Percentiles rank a stretch among this genome's conserved stretches.
phyloP scores from a whole-genome alignment of 345 rosid genomes.

The Iberis pinnata region DNA sequence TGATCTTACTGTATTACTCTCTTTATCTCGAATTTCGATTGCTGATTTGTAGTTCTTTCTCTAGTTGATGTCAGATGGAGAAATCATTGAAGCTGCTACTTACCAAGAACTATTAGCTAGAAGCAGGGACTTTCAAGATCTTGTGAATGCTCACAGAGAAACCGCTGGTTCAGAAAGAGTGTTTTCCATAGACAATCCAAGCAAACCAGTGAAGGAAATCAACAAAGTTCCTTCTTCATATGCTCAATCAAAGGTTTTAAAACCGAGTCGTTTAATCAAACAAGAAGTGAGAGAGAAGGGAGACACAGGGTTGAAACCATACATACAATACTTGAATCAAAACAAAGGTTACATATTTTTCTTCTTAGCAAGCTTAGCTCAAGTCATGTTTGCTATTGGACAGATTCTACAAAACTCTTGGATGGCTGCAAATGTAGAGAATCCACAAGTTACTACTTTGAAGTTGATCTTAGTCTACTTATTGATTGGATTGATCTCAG shows the following conservation, averaged over 20 bases:
- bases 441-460: slow-evolving; percentile 47
- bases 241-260: slow-evolving; percentile 36
- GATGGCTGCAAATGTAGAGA: slow-evolving; percentile 75
- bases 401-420: slow-evolving; percentile 65
- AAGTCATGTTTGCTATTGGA: slow-evolving; percentile 42
- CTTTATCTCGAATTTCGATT: not conserved
- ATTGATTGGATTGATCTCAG: slow-evolving; percentile 43
- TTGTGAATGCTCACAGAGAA: slow-evolving; percentile 87
- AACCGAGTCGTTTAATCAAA: slow-evolving; percentile 70
- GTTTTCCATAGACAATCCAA: slow-evolving; percentile 33
- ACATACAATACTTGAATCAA: slow-evolving; percentile 53
- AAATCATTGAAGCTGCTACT: slow-evolving; percentile 60
- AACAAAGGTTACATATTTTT: slow-evolving; percentile 71
- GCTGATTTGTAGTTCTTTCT: slow-evolving; percentile 4
- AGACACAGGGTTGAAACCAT: slow-evolving; percentile 70
- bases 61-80: slow-evolving; percentile 91
- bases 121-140: slow-evolving; percentile 70
- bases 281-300: slow-evolving; percentile 79
- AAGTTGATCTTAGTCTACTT: slow-evolving; percentile 54
- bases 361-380: slow-evolving; percentile 38
- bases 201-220: slow-evolving; percentile 47
- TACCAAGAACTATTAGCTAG: slow-evolving; percentile 57
- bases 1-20: not conserved
- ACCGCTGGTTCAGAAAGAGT: slow-evolving; percentile 80
- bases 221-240: slow-evolving; percentile 37